A percentile compares a stretch with the other conserved stretches of the same genome.
These are phyloP conservation scores for Clavispora fructus DNA, from an alignment of 805 yeast genomes.

Conservation along the genomic window DNA sequence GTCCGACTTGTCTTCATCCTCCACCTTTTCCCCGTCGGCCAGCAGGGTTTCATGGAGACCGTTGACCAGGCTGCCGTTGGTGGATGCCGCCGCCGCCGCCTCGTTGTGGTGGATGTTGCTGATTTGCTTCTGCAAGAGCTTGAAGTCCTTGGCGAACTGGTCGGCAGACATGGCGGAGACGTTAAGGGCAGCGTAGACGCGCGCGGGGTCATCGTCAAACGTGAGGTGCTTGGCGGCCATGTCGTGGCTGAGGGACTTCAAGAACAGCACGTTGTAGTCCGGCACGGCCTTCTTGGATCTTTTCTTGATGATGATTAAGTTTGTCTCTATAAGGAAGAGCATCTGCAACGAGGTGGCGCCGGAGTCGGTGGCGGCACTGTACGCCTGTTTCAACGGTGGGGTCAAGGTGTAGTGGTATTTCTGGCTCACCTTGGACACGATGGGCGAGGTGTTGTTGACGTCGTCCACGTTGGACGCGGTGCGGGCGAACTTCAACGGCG, in stretches of 20 bases:
- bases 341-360: constrained; percentile 11
- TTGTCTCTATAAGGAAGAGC: constrained; percentile 14
- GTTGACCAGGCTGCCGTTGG: not conserved
- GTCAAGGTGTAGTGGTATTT: constrained; percentile 16
- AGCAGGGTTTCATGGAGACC: not conserved
- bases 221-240: constrained; percentile 14
- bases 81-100: not conserved
- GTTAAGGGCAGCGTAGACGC: constrained; percentile 7
- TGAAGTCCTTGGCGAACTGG: constrained; percentile 13
- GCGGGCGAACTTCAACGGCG: constrained; percentile 23
- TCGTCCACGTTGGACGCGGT: constrained; percentile 27
- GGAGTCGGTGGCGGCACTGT: constrained; percentile 7
- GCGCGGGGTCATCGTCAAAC: constrained; percentile 11
- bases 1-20: constrained; percentile 8
- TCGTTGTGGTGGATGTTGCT: constrained; percentile 5
- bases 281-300: constrained; percentile 8
- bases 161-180: constrained; percentile 7
- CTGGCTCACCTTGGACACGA: constrained; percentile 14
- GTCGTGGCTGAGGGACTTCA: constrained; percentile 11
- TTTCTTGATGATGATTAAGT: constrained; percentile 14
- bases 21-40: constrained; percentile 1
- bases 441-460: constrained; percentile 12
- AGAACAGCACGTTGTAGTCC: constrained; percentile 10
- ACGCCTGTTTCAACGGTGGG: constrained; percentile 11
- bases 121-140: constrained; percentile 9